Evolutionary conservation across 2,329 filamentous ascomycete genomes (phyloP).

Genomic region (Apiospora marii): DNA sequence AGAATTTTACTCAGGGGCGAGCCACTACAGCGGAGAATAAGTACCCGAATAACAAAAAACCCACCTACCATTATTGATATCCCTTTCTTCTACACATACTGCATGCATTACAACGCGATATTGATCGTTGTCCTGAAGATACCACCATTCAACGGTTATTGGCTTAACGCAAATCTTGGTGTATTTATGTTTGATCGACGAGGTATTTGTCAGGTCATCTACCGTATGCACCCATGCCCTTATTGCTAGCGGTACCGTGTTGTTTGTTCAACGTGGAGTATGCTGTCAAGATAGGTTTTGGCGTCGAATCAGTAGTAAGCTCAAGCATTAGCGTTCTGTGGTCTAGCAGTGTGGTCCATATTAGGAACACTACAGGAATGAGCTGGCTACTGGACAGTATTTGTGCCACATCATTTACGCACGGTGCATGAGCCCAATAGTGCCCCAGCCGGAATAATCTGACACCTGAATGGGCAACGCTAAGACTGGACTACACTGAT

Average conservation of each 20-base stretch:
- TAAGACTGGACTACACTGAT: not conserved
- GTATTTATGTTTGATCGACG: not conserved
- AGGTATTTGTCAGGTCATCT: not conserved
- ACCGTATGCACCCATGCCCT: not conserved
- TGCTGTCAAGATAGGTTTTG: not conserved
- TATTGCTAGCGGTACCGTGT: not conserved
- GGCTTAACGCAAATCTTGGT: not conserved
- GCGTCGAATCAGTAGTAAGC: too few relatives aligned
- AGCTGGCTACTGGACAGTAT: not conserved
- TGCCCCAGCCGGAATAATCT: not conserved
- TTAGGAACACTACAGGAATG: not conserved
- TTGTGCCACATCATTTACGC: not conserved
- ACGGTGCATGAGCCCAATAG: not conserved
- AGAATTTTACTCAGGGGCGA: not conserved
- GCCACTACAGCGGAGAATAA: not conserved
- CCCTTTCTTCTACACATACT: not conserved
- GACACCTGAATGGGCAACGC: not conserved
- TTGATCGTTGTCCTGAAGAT: not conserved
- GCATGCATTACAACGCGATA: not conserved
- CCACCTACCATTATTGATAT: not conserved
- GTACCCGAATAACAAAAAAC: slow-evolving; percentile 2
- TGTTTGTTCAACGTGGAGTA: not conserved
- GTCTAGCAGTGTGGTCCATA: not conserved
- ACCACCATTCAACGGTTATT: not conserved
- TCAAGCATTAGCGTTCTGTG: not conserved